Conservation (phyloP, 108 stramenopile genomes). For the Fragilaria radians region DNA sequence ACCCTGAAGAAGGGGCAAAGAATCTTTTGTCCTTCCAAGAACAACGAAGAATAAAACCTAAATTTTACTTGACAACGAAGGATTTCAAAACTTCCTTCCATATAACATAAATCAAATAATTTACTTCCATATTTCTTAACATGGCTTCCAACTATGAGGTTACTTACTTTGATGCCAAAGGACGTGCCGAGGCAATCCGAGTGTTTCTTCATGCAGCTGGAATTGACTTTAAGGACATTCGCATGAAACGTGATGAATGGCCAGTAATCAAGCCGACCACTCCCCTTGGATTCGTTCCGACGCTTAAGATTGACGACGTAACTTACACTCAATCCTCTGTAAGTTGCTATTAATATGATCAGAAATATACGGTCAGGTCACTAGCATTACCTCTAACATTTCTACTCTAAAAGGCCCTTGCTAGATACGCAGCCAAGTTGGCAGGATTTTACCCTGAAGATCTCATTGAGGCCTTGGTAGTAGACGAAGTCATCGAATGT, state of each 20-base stretch:
- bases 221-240: slow-evolving; percentile 16
- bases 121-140: no score
- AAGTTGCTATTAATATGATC: no score
- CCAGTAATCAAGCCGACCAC: slow-evolving; percentile 22
- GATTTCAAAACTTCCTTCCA: no score
- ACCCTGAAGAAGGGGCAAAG: no score
- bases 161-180: slow-evolving; percentile 12
- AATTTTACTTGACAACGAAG: no score
- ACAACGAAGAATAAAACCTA: no score
- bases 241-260: slow-evolving; percentile 13
- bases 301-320: slow-evolving; percentile 13
- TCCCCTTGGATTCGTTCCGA: slow-evolving; percentile 17
- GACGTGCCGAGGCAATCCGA: slow-evolving; percentile 20
- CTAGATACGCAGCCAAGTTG: slow-evolving; percentile 12
- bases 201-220: slow-evolving; percentile 14
- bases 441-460: slow-evolving; percentile 17
- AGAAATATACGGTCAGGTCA: no score
- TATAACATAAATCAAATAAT: no score
- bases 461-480: slow-evolving; percentile 11
- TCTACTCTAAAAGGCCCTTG: no score
- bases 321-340: slow-evolving; percentile 7
- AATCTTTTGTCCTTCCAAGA: no score
- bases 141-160: no score
- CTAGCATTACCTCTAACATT: no score
- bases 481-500: slow-evolving; percentile 11